Base-by-base conservation (phyloP, 1,139 yeast genomes). In the Kazachstania sp. region DNA sequence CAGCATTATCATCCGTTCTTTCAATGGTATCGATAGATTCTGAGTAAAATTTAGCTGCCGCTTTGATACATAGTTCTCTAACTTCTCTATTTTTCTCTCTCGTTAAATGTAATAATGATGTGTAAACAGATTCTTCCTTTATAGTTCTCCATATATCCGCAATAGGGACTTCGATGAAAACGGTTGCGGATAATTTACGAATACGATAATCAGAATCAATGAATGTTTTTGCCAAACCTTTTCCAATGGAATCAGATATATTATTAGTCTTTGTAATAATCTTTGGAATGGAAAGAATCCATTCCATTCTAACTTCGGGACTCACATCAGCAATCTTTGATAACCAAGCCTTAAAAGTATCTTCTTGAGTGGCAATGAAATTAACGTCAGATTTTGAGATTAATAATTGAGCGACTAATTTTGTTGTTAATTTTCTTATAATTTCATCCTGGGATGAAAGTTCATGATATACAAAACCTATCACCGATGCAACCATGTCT, bases 391-490 rank as follows among this genome's bases (percentile, higher is more conserved):
- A 64, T 23, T 67, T 66, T 9, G 72, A 64, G 0, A 81, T 75
- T 1, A 87, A 65, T 65, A 90, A 79, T 41, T 72, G 68, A 0
- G 95, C 94, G 5, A 90, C 74, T 0, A 94, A 78, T 44, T 76
- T 77, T 0, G 95, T 85, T 0, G 95, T 90, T 49, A 84, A 64
- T 1, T 72, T 64, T 52, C 97, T 74, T 28, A 85, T 71, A 18
- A 71, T 65, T 26, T 77, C 78, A 54, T 83, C 79, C 43, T 84
- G 92, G 0, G 92, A 83, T 52, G 77, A 80, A 45, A 90, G 68
- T 54, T 87, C 95, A 58, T 86, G 92, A 54, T 86, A 88, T 6
- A 88, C 70, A 49, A 86, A 76, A 0, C 95, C 94, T 72, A 86
- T 77, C 0, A 85, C 84, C 0, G 94, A 79, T 3, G 77, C 74